These are phyloP conservation scores for Simmondsia chinensis DNA, from an alignment of 148 eudicot genomes.

Conservation along the genomic window DNA sequence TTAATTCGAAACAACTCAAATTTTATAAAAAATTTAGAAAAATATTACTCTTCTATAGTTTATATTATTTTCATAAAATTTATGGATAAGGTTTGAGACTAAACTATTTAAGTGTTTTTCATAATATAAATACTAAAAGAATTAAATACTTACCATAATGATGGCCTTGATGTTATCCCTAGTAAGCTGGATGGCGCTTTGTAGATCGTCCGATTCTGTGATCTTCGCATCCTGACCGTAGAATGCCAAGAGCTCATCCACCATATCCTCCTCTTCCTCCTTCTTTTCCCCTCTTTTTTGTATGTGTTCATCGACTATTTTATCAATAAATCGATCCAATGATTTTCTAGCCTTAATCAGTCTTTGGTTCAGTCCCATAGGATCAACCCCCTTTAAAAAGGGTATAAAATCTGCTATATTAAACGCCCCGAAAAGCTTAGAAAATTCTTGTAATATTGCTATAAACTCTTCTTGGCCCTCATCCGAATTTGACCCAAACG, in stretches of 20 bases:
- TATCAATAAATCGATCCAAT: constrained; percentile 67
- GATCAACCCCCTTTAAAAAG: constrained; percentile 51
- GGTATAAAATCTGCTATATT: constrained; percentile 82
- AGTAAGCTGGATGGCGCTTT: constrained; percentile 55
- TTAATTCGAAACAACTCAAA: not conserved
- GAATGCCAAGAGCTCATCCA: constrained; percentile 74
- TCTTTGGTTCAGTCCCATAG: constrained; percentile 48
- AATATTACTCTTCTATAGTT: no score
- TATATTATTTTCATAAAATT: no score
- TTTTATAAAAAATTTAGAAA: not conserved
- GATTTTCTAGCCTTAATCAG: constrained; percentile 50
- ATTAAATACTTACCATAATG: constrained; percentile 63
- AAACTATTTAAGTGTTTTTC: no score
- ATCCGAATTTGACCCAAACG: constrained; percentile 47
- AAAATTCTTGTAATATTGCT: constrained; percentile 47
- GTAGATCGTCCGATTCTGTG: constrained; percentile 55
- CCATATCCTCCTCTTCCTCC: constrained; percentile 62
- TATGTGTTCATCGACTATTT: constrained; percentile 77
- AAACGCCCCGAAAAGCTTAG: constrained; percentile 65
- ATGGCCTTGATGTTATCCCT: constrained; percentile 87
- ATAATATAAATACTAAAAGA: no score
- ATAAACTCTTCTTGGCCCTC: constrained; percentile 73
- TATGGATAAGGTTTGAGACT: no score
- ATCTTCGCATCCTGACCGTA: constrained; percentile 50
- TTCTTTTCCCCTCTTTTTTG: constrained; percentile 11